Conservation (phyloP, 140 eudicot species). For the Ambrosia hybrid region DNA sequence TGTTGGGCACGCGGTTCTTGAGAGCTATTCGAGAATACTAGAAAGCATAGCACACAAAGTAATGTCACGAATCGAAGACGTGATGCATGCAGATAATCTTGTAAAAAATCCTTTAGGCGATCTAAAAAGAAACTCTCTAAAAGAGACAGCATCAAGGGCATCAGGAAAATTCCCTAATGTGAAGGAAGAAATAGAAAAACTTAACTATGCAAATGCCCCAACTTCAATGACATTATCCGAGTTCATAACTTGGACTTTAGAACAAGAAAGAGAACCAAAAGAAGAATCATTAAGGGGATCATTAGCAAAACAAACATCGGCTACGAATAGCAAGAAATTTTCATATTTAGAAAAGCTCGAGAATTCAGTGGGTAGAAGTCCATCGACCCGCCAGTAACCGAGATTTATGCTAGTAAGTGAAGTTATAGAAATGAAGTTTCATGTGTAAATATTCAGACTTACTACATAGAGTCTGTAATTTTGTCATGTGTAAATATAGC, state of each 20-base stretch:
- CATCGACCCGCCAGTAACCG: slow-evolving; percentile 64
- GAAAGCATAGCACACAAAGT: slow-evolving; percentile 67
- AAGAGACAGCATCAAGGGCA: slow-evolving; percentile 32
- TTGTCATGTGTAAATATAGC: slow-evolving; percentile 42
- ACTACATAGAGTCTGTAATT: slow-evolving; percentile 27
- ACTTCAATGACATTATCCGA: slow-evolving; percentile 58
- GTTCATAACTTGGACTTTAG: slow-evolving; percentile 57
- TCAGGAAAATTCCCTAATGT: slow-evolving; percentile 43
- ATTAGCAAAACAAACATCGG: slow-evolving; percentile 51
- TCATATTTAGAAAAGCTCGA: slow-evolving; percentile 74
- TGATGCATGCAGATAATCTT: slow-evolving; percentile 49
- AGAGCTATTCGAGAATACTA: slow-evolving; percentile 73
- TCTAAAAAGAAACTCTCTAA: slow-evolving; percentile 38
- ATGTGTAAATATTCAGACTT: slow-evolving; percentile 43
- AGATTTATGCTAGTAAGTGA: slow-evolving; percentile 9
- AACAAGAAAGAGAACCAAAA: slow-evolving; percentile 18
- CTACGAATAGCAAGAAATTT: slow-evolving; percentile 40
- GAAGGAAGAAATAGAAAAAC: slow-evolving; percentile 59
- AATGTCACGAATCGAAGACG: slow-evolving; percentile 79
- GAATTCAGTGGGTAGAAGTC: slow-evolving; percentile 70
- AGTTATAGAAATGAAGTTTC: slow-evolving; percentile 28
- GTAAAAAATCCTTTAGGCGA: slow-evolving; percentile 39
- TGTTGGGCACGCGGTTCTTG: slow-evolving; percentile 47
- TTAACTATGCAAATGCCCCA: slow-evolving; percentile 41
- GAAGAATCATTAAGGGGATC: slow-evolving; percentile 27